Evolutionary conservation across 257 asterid genomes (phyloP).

Genomic region (Jacaranda copaia): DNA sequence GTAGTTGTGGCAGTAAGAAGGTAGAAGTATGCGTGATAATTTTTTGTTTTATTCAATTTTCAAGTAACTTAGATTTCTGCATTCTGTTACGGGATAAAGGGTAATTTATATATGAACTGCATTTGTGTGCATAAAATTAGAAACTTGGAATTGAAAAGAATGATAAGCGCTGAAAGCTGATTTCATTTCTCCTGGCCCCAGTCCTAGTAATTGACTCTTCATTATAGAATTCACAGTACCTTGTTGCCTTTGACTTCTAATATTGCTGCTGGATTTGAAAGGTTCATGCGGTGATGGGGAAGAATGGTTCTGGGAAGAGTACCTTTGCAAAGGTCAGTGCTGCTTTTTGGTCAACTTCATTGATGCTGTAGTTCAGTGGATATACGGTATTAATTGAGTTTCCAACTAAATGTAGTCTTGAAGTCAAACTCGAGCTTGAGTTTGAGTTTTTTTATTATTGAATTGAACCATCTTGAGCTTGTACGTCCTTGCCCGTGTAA

Average conservation of each 20-base stretch:
- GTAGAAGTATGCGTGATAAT: neutral
- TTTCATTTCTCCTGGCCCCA: neutral
- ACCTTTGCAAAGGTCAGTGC: constrained; percentile 95
- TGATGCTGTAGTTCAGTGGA: constrained; percentile 17
- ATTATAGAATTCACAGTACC: neutral
- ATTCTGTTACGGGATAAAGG: neutral
- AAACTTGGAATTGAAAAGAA: constrained; percentile 24
- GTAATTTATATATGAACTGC: neutral
- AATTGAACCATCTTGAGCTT: constrained; percentile 20
- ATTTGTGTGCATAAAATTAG: constrained; percentile 6
- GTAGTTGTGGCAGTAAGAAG: neutral
- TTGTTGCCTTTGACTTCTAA: constrained; percentile 31
- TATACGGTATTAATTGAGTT: neutral
- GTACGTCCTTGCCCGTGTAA: neutral
- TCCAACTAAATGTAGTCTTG: neutral
- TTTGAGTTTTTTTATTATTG: constrained; percentile 15
- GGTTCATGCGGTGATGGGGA: constrained; percentile 98
- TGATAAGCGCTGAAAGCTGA: neutral
- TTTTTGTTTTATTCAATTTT: neutral
- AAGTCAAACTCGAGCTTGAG: constrained; percentile 5
- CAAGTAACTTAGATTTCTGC: constrained; percentile 4
- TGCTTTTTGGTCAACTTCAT: constrained; percentile 28
- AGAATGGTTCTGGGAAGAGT: constrained; percentile 99
- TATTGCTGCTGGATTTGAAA: constrained; percentile 38
- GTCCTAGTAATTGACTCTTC: neutral